These are phyloP conservation scores for Hypoxylon intermedium DNA, from an alignment of 495 filamentous ascomycete genomes.

Conservation along the genomic window DNA sequence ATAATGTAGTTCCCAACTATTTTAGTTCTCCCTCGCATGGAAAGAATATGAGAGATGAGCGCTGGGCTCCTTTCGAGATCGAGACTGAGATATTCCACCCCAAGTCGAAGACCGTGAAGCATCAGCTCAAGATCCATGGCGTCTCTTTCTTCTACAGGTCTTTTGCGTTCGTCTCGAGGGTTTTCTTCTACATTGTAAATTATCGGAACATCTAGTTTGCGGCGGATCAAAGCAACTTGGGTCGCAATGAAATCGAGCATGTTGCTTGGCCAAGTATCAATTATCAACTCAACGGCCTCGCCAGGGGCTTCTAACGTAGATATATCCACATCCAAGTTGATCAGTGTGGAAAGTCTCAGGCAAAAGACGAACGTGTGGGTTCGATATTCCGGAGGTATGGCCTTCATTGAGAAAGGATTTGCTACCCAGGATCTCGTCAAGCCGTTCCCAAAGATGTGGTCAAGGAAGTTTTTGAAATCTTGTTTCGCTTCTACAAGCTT, in stretches of 20 bases:
- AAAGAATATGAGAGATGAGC: conserved; percentile 60
- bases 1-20: conserved; percentile 73
- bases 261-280: conserved; percentile 66
- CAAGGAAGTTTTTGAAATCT: conserved; percentile 75
- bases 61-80: conserved; percentile 66
- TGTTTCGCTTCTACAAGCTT: conserved; percentile 76
- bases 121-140: conserved; percentile 66
- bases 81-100: conserved; percentile 74
- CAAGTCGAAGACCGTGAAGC: conserved; percentile 73
- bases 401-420: conserved; percentile 73
- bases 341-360: conserved; percentile 66
- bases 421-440: conserved; percentile 65
- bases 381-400: conserved; percentile 70
- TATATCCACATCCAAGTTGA: conserved; percentile 61
- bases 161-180: conserved; percentile 54
- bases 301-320: conserved; percentile 70
- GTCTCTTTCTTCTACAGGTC: conserved; percentile 48
- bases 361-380: conserved; percentile 71
- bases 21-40: conserved; percentile 69
- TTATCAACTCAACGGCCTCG: conserved; percentile 75
- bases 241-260: conserved; percentile 60
- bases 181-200: conserved; percentile 70
- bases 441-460: conserved; percentile 66
- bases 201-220: conserved; percentile 71
- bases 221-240: conserved; percentile 65